phyloP scores from a whole-genome alignment of 2,329 filamentous ascomycete genomes.

The Colletotrichum tanaceti region DNA sequence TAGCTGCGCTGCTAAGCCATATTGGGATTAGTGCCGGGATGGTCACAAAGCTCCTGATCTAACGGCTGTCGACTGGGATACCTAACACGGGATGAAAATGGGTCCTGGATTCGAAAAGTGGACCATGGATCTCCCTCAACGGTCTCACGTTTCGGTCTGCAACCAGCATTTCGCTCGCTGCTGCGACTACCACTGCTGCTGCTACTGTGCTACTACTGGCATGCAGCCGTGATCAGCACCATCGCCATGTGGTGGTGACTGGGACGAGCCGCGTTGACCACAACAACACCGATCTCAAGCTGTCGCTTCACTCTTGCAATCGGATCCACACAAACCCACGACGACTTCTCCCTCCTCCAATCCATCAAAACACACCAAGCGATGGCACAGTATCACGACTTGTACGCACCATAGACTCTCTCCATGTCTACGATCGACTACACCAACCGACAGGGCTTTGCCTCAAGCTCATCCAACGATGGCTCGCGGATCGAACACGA shows the following conservation, averaged over 20 bases:
- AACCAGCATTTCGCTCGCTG: background rate
- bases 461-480: conserved; percentile 11
- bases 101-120: conserved; percentile 15
- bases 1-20: conserved; percentile 24
- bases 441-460: conserved; percentile 13
- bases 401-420: conserved; percentile 30
- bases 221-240: conserved; percentile 20
- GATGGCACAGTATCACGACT: conserved; percentile 35
- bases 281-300: background rate
- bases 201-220: conserved; percentile 4
- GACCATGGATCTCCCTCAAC: conserved; percentile 4
- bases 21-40: conserved; percentile 12
- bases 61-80: background rate
- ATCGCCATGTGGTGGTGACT: conserved; percentile 2
- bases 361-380: conserved; percentile 5
- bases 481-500: conserved; percentile 8
- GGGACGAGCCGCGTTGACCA: conserved; percentile 20
- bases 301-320: background rate
- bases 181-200: background rate
- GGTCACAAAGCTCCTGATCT: conserved; percentile 10
- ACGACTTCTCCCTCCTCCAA: background rate
- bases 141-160: conserved; percentile 9
- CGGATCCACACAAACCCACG: background rate
- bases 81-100: conserved; percentile 26
- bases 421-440: conserved; percentile 27